Percentiles rank a stretch among this genome's conserved stretches.
These are phyloP conservation scores for Bipolaris bicolor DNA, from an alignment of 2,329 filamentous ascomycete species.

Conservation along the genomic window DNA sequence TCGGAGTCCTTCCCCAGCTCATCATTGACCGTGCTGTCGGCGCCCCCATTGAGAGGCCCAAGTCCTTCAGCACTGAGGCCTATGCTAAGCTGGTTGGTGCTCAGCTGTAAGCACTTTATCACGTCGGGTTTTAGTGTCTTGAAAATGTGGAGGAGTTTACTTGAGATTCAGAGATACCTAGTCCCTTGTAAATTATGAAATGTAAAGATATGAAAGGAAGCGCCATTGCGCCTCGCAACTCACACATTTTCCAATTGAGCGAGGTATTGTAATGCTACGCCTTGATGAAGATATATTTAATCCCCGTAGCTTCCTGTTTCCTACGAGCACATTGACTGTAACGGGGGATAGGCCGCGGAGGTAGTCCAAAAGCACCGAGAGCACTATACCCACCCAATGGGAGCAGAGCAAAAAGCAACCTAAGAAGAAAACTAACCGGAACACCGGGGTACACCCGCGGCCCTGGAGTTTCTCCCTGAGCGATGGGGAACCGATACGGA, in stretches of 20 bases:
- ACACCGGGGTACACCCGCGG: conserved; percentile 2
- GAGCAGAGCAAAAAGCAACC: conserved; percentile 8
- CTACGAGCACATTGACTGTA: background rate
- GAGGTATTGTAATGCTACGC: conserved; percentile 36
- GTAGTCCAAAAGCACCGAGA: background rate
- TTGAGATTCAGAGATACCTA: conserved; percentile 37
- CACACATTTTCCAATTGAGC: conserved; percentile 28
- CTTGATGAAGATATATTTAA: conserved; percentile 23
- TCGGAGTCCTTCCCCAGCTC: conserved; percentile 98
- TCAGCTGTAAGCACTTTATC: conserved; percentile 71
- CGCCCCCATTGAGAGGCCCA: conserved; percentile 96
- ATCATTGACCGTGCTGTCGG: conserved; percentile 99
- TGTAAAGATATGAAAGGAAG: conserved; percentile 41
- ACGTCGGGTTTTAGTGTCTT: conserved; percentile 11
- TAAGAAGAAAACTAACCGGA: conserved; percentile 16
- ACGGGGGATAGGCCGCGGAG: conserved; percentile 8
- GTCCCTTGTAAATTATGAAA: conserved; percentile 45
- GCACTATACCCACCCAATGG: conserved; percentile 1
- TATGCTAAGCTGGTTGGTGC: conserved; percentile 92
- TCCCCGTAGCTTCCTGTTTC: background rate
- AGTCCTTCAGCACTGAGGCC: conserved; percentile 97
- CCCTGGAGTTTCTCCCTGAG: conserved; percentile 18
- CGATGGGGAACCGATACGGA: conserved; percentile 28
- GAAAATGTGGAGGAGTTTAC: conserved; percentile 25
- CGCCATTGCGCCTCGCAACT: conserved; percentile 40